Evolutionary conservation across 805 yeast species (phyloP).

Genomic region (Metschnikowia gruessii): DNA sequence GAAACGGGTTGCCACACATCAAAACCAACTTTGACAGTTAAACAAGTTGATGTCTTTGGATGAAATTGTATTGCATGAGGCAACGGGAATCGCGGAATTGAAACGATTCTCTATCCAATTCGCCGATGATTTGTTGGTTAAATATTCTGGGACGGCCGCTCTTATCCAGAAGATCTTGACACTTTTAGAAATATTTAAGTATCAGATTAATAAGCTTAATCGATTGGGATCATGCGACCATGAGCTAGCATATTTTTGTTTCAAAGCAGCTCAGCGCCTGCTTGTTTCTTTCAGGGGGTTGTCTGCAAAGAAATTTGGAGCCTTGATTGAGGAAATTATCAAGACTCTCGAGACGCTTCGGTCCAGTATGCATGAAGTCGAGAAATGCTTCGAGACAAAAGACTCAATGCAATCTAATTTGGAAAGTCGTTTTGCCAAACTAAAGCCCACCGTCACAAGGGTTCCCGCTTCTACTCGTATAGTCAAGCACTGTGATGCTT

Average conservation of each 20-base stretch:
- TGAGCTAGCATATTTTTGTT: slow-evolving; percentile 35
- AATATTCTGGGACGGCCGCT: neutral
- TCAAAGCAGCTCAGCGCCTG: slow-evolving; percentile 4
- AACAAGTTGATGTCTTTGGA: neutral
- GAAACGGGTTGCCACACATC: neutral
- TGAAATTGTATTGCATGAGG: neutral
- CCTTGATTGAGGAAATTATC: slow-evolving; percentile 3
- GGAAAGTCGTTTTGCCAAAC: slow-evolving; percentile 3
- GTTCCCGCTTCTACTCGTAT: neutral
- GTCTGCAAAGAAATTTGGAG: neutral
- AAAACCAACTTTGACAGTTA: neutral
- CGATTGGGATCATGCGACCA: slow-evolving; percentile 36
- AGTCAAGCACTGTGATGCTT: slow-evolving; percentile 6
- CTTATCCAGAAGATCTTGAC: slow-evolving; percentile 13
- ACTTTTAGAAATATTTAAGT: slow-evolving; percentile 34
- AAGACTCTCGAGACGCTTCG: slow-evolving; percentile 5
- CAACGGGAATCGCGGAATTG: neutral
- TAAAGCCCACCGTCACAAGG: neutral
- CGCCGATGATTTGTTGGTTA: slow-evolving; percentile 1
- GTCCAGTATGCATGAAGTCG: slow-evolving; percentile 1
- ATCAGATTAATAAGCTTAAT: slow-evolving; percentile 29
- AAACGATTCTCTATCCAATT: neutral
- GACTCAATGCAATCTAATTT: neutral
- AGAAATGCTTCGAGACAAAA: neutral
- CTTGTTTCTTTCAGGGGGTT: neutral